Evolutionary conservation across 2,329 filamentous ascomycete genomes (phyloP).

Genomic region (Eutypa lata): DNA sequence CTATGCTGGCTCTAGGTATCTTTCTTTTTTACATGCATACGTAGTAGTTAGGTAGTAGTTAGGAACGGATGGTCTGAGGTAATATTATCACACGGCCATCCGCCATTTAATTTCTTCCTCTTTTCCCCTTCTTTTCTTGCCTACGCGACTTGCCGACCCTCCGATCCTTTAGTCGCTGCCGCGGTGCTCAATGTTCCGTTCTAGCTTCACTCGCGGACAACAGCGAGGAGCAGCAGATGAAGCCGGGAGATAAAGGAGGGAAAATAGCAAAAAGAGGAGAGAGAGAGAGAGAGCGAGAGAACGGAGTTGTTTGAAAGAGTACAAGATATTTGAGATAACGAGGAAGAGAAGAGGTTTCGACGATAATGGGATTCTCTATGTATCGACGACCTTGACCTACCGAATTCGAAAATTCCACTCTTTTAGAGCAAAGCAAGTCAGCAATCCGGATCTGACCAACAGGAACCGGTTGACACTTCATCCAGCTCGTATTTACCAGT

Average conservation of each 20-base stretch:
- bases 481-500: constrained; percentile 30
- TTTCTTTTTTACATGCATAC: background rate
- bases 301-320: background rate
- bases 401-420: constrained; percentile 1
- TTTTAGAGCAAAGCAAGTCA: constrained; percentile 7
- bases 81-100: background rate
- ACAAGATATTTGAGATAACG: background rate
- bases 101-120: background rate
- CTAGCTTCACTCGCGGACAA: background rate
- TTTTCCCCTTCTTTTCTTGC: background rate
- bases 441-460: constrained; percentile 19
- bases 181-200: background rate
- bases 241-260: background rate
- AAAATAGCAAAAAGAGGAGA: background rate
- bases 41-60: background rate
- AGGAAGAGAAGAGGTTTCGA: background rate
- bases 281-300: background rate
- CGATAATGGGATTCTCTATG: background rate
- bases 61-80: background rate
- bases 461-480: constrained; percentile 18
- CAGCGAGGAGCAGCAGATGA: background rate
- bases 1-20: background rate
- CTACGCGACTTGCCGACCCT: background rate
- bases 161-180: background rate
- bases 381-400: background rate